Conservation (phyloP, 371 early-diverging fungal genomes). For the Mucor piriformis region DNA sequence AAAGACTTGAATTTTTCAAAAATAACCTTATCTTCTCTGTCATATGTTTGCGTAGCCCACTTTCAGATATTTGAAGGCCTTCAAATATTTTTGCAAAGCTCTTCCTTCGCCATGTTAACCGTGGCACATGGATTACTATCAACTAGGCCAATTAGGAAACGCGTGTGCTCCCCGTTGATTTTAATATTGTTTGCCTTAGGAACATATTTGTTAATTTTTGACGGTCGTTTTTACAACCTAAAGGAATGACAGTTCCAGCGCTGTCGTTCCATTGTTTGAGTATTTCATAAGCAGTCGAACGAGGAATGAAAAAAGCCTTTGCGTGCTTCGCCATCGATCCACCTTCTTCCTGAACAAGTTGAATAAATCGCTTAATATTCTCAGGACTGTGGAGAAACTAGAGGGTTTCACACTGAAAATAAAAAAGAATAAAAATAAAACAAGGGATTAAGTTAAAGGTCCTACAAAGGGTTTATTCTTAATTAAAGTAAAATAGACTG, state of each 20-base stretch:
- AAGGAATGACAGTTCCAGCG: constrained; percentile 6
- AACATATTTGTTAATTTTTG: neutral
- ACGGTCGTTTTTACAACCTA: constrained; percentile 1
- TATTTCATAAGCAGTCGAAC: constrained; percentile 9
- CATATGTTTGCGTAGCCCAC: constrained; percentile 12
- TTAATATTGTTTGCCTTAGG: constrained; percentile 1
- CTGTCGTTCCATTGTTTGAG: constrained; percentile 7
- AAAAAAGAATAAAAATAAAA: no score
- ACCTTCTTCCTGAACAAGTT: constrained; percentile 14
- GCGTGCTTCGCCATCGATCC: constrained; percentile 9
- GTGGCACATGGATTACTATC: constrained; percentile 12
- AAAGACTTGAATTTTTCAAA: neutral
- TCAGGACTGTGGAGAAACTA: no score
- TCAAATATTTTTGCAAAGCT: constrained; percentile 5
- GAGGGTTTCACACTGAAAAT: no score
- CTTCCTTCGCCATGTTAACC: constrained; percentile 11
- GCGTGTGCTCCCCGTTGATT: constrained; percentile 7
- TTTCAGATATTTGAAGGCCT: constrained; percentile 9
- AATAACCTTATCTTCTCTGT: constrained; percentile 8
- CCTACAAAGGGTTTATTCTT: no score
- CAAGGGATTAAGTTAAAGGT: no score
- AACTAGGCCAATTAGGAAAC: neutral
- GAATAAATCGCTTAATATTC: constrained; percentile 8
- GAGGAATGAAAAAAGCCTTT: constrained; percentile 4
- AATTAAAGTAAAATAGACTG: no score